Base-by-base conservation (phyloP, 2,329 filamentous ascomycete genomes). In the Exophiala sp. region DNA sequence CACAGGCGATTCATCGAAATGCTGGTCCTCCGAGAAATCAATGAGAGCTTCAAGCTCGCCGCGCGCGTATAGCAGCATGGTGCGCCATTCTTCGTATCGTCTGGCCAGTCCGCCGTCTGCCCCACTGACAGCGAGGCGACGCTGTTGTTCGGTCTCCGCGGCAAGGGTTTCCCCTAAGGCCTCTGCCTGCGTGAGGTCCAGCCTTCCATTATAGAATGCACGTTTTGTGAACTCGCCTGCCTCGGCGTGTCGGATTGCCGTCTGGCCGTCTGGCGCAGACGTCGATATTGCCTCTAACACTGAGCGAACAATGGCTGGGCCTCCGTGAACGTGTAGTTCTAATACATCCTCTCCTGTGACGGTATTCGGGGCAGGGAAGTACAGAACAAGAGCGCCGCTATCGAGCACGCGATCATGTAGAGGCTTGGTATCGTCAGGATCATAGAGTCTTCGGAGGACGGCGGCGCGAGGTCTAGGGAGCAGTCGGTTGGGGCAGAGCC, bases 21-120 rank as follows among this genome's bases (percentile, higher is more conserved):
- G 87, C 68, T 98, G 91, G 63, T 97, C 93, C 66, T 98, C 93
- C 1, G 88, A 86, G 65, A 98, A 98, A 68, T 98, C 93, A 55
- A 98, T 97, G 59, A 98, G 71, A 0, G 93, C 93, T 68, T 98
- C 93, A 32, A 98, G 76, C 69, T 97, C 90, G 8, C 88, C 93
- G 1, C 93, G 81, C 8, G 90, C 90, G 55, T 85, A 77, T 5
- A 97, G 73, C 14, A 98, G 70, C 57, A 82, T 75, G 56, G 79
- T 73, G 21, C 91, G 81, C 93, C 93, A 98, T 8, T 63, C 62
- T 59, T 96, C 89, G 66, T 98, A 98, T 14, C 82, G 81, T 52
- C 76, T 75, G 0, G 87, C 81, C 10, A 96, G 73, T 0, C 75
- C 70, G 18, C 83, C 83, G 2, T 81, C 85, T 23, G 82, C 82